Evolutionary conservation across 1,284 basidiomycete genomes (phyloP).

Genomic region (Boletellus deceptivus): DNA sequence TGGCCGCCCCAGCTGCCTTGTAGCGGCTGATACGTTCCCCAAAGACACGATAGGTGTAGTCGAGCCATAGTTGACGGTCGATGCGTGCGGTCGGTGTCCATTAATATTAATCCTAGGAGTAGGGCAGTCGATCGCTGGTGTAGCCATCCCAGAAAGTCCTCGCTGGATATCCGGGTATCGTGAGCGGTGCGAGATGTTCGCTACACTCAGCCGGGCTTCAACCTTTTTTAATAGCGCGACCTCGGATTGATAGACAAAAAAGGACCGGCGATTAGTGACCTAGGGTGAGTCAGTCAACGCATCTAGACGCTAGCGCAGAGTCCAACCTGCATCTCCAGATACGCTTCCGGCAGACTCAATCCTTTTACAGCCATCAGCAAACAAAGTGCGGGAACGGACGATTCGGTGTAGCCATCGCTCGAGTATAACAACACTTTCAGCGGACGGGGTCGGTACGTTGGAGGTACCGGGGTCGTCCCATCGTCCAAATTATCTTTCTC

Average conservation of each 20-base stretch:
- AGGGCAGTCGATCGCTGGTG: constrained; percentile 18
- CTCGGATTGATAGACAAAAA: constrained; percentile 91
- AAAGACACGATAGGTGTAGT: constrained; percentile 11
- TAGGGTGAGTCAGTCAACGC: constrained; percentile 18
- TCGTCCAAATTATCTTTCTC: constrained; percentile 9
- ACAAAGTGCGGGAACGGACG: constrained; percentile 82
- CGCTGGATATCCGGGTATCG: constrained; percentile 30
- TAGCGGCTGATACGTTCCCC: constrained; percentile 9
- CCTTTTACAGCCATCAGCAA: constrained; percentile 83
- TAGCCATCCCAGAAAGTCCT: constrained; percentile 11
- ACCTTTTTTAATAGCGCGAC: constrained; percentile 73
- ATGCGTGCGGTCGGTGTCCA: constrained; percentile 25
- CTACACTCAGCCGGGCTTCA: constrained; percentile 52
- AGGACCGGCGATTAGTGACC: constrained; percentile 71
- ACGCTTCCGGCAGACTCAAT: constrained; percentile 82
- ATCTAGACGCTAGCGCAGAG: not conserved
- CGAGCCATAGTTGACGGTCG: constrained; percentile 20
- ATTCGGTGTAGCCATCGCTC: constrained; percentile 89
- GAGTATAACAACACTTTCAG: constrained; percentile 72
- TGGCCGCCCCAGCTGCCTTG: constrained; percentile 44
- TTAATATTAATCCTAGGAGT: constrained; percentile 21
- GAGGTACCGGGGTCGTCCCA: not conserved
- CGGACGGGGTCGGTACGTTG: constrained; percentile 46
- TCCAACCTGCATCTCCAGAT: constrained; percentile 70
- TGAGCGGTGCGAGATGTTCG: constrained; percentile 22